A percentile compares a stretch with the other conserved stretches of the same genome.
phyloP scores from a whole-genome alignment of 306 rosid genomes.

The Neltuma alba region DNA sequence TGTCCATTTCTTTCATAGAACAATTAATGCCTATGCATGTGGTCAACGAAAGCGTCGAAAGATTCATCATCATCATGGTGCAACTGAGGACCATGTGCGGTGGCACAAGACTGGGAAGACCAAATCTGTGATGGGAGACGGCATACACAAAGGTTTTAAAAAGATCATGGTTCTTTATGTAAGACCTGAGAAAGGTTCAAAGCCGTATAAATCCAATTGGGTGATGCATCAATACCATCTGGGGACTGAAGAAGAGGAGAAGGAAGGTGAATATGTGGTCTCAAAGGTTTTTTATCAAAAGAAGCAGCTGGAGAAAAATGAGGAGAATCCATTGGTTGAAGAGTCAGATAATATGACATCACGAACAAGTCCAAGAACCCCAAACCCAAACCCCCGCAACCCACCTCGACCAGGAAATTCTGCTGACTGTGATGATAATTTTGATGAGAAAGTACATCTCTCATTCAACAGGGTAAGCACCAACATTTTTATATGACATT shows the following conservation, averaged over 20 bases:
- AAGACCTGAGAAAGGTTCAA: conserved; percentile 64
- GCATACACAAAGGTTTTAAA: conserved; percentile 66
- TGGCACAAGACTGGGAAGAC: conserved; percentile 61
- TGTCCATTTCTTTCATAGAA: conserved; percentile 75
- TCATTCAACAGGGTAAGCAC: conserved; percentile 52
- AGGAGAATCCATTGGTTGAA: conserved; percentile 46
- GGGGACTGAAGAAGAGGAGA: conserved; percentile 76
- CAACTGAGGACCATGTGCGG: conserved; percentile 48
- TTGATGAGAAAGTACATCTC: conserved; percentile 38
- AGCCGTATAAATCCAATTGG: conserved; percentile 72
- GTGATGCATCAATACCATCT: conserved; percentile 93
- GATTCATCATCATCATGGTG: conserved; percentile 44
- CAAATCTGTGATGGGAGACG: conserved; percentile 46
- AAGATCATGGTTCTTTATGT: conserved; percentile 85
- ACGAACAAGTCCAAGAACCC: conserved; percentile 75
- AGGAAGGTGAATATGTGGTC: conserved; percentile 78
- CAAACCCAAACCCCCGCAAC: conserved; percentile 63
- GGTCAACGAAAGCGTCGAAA: conserved; percentile 71
- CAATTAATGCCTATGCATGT: conserved; percentile 71
- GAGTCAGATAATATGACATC: conserved; percentile 40
- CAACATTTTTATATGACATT: conserved; percentile 17
- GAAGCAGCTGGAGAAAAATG: conserved; percentile 56
- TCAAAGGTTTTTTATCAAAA: conserved; percentile 67
- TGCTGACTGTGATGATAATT: conserved; percentile 36
- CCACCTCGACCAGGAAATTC: conserved; percentile 62